These are phyloP conservation scores for Dendrobium officinale DNA, from an alignment of 106 monocot genomes.

Conservation along the genomic window DNA sequence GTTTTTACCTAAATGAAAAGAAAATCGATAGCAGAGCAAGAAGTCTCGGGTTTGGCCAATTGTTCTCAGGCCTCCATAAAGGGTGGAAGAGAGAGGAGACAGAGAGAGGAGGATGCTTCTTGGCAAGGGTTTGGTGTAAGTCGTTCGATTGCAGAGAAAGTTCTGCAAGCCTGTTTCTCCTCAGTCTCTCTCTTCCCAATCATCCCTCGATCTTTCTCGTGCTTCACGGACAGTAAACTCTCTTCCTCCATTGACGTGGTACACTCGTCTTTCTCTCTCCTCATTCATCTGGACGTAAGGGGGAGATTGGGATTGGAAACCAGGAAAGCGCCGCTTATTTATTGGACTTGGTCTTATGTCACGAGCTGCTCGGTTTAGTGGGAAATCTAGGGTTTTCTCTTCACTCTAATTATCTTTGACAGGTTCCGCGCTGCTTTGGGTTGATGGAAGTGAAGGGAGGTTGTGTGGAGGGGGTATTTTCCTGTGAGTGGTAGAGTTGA, in stretches of 20 bases:
- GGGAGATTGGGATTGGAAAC: constrained; percentile 3
- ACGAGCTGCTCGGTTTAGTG: neutral
- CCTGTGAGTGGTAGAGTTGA: neutral
- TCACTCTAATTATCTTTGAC: neutral
- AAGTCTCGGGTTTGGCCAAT: too few species aligned
- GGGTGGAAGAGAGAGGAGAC: neutral
- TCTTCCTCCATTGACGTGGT: constrained; percentile 1
- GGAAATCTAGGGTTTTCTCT: constrained; percentile 2
- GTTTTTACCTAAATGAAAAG: too few species aligned
- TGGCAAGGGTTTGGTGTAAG: neutral
- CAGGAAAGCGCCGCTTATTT: neutral
- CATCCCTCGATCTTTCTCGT: constrained; percentile 6
- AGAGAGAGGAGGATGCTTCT: neutral
- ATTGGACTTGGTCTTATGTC: neutral
- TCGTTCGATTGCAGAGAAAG: neutral
- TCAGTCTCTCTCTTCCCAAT: neutral
- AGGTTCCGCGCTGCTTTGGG: neutral
- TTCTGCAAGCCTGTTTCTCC: neutral
- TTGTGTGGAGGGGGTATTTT: neutral
- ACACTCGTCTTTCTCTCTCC: neutral
- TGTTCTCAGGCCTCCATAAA: too few species aligned
- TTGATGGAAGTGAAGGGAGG: neutral
- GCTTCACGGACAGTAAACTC: neutral
- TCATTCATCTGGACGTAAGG: neutral
- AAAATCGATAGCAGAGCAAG: too few species aligned